Evolutionary conservation across 306 rosid genomes (phyloP), one percentile per base, ranked within the genome.

Genomic region (Heteromeles arbutifolia): DNA sequence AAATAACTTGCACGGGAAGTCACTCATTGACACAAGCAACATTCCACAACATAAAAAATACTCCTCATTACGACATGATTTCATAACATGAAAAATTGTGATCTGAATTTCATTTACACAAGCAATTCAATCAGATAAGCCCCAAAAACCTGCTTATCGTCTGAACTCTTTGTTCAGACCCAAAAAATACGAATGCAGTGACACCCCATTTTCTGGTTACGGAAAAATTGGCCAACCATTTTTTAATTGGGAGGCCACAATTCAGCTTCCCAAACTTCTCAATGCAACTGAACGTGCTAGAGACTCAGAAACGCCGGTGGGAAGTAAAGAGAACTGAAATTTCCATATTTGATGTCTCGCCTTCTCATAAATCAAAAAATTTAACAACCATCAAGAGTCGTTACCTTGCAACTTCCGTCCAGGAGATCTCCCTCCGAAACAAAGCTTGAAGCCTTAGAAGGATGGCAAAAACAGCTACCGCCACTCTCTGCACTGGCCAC

Each of bases 401-500:
- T 62, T 70, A 19, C 56, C 76, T 25, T 41, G 77, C 76, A 69
- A 22, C 65, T 67, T 57, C 75, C 69, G 6, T 31, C 84, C 37
- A 22, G 64, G 48, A 70, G 28, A 71, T 45, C 73, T 54, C 59
- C 19, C 48, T 61, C 70, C 28, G 22, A 73, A 71, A 54, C 37
- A 43, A 50, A 50, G 8, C 54, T 7, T 50, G 34, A 61, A 26
- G 18, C 43, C 68, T 62, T 24, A 11, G 59, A 45, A 72, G 75
- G 69, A 52, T 65, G 37, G 39, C 73, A 44, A 31, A 31, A 65
- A 63, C 72, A 72, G 83, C 78, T 84, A 92, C 37, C 79, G 71
- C 97, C 97, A 92, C 61, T 96, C 91, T 69, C 92, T 93, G 77
- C 99, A 96, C 52, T 77, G 74, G 67, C 86, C 88, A 78, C 97